Evolutionary conservation across 2,329 filamentous ascomycete genomes (phyloP), one percentile per base, ranked within the genome.

Genomic region (Phialemoniopsis sp.): DNA sequence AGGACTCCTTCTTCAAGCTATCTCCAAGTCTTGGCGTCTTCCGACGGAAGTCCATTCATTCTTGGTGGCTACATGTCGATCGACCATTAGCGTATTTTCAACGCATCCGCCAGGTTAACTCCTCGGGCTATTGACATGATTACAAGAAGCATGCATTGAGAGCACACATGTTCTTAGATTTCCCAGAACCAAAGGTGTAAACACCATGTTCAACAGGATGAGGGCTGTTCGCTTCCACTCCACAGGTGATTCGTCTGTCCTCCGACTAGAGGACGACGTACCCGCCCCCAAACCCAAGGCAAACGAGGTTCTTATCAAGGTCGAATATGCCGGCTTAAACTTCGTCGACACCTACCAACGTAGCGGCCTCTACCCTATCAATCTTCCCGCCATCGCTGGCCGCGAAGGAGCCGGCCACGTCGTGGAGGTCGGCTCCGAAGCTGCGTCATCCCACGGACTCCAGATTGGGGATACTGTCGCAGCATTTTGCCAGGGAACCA

Each of bases 261-360:
- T 90, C 21, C 68, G 87, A 54, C 78, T 85, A 62, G 82, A 73
- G 52, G 78, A 77, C 17, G 78, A 87, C 53, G 58, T 88, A 4
- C 81, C 84, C 5, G 77, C 93, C 4, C 87, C 88, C 1, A 66
- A 70, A 35, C 76, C 74, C 2, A 68, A 74, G 29, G 75, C 81
- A 13, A 80, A 78, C 40, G 72, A 94, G 49, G 65, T 95, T 13
- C 75, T 95, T 5, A 77, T 95, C 43, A 85, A 84, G 63, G 93
- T 94, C 60, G 77, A 82, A 44, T 85, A 78, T 57, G 73, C 84
- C 32, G 89, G 89, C 42, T 70, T 95, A 46, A 95, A 95, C 66
- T 95, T 78, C 65, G 93, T 95, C 56, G 89, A 95, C 64, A 94
- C 70, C 68, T 80, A 62, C 53, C 64, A 52, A 38, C 31, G 38